phyloP scores from a whole-genome alignment of 352 stramenopile genomes.

The Globisporangium orthogonon region DNA sequence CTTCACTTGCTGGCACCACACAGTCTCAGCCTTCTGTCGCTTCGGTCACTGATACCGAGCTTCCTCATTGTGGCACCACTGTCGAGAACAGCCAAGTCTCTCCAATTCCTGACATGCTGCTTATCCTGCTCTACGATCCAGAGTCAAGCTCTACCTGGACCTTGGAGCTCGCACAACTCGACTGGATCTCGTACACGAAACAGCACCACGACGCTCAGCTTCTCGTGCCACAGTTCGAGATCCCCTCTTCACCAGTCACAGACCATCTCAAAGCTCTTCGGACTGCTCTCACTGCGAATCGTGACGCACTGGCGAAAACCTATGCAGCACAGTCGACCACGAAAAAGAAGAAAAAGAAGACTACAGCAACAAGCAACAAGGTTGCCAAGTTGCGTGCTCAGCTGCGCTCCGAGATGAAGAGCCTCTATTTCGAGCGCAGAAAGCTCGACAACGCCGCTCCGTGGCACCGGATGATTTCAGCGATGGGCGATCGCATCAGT shows the following conservation, averaged over 20 bases:
- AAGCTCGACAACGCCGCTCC: conserved; percentile 17
- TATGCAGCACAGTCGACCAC: not conserved
- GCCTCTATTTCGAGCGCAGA: conserved; percentile 17
- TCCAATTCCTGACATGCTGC: conserved; percentile 11
- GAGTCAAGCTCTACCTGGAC: conserved; percentile 1
- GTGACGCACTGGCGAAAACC: conserved; percentile 2
- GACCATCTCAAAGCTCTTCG: conserved; percentile 14
- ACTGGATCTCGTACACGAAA: conserved; percentile 42
- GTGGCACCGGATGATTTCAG: conserved; percentile 28
- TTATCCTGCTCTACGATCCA: conserved; percentile 36
- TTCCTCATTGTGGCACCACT: too few relatives aligned
- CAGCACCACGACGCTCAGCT: conserved; percentile 31
- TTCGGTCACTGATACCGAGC: too few relatives aligned
- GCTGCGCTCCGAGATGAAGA: conserved; percentile 10
- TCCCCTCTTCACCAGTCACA: conserved; percentile 11
- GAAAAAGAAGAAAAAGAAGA: conserved; percentile 7
- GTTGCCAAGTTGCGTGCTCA: conserved; percentile 27
- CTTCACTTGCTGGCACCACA: not conserved
- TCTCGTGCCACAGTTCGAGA: conserved; percentile 23
- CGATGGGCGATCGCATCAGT: conserved; percentile 27
- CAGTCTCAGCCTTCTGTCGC: too few relatives aligned
- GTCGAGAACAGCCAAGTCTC: too few relatives aligned
- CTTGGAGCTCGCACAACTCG: conserved; percentile 26
- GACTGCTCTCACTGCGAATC: not conserved
- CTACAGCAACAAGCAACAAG: conserved; percentile 13